A percentile compares a stretch with the other conserved stretches of the same genome.
Evolutionary conservation across 176 grass and related monocot species (phyloP).

Genomic region (Carex cristatella): DNA sequence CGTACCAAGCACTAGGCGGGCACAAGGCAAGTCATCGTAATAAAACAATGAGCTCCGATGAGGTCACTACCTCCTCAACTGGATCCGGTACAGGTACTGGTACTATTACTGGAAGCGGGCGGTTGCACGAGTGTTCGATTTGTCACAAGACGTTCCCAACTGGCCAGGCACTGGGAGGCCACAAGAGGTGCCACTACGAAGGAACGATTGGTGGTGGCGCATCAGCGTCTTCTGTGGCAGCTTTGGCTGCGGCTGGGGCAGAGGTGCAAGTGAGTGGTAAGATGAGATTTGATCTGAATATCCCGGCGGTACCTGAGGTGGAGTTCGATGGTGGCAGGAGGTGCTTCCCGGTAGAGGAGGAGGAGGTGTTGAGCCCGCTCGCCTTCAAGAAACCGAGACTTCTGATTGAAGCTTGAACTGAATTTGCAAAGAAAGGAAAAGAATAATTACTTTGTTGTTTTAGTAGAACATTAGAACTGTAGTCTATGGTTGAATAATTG

Average conservation of each 20-base stretch:
- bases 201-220: constrained; percentile 48
- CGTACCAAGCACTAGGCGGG: constrained; percentile 84
- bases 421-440: not conserved
- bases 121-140: constrained; percentile 58
- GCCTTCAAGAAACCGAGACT: constrained; percentile 80
- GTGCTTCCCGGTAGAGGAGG: constrained; percentile 32
- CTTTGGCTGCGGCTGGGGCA: not conserved
- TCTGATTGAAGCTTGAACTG: constrained; percentile 42
- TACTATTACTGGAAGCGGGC: not conserved
- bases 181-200: constrained; percentile 88
- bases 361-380: constrained; percentile 70
- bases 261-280: constrained; percentile 1
- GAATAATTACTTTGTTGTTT: not conserved
- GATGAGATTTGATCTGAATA: constrained; percentile 61
- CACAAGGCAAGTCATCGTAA: constrained; percentile 91
- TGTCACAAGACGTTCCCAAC: constrained; percentile 74
- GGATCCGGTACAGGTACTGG: not conserved
- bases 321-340: constrained; percentile 5
- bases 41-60: not conserved
- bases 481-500: constrained; percentile 12
- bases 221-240: not conserved
- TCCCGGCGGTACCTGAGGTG: constrained; percentile 51
- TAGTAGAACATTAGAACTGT: not conserved
- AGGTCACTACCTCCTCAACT: constrained; percentile 15
- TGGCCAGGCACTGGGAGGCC: constrained; percentile 80